Conservation (phyloP, 2,329 filamentous ascomycete genomes). For the Aspergillus sojae region DNA sequence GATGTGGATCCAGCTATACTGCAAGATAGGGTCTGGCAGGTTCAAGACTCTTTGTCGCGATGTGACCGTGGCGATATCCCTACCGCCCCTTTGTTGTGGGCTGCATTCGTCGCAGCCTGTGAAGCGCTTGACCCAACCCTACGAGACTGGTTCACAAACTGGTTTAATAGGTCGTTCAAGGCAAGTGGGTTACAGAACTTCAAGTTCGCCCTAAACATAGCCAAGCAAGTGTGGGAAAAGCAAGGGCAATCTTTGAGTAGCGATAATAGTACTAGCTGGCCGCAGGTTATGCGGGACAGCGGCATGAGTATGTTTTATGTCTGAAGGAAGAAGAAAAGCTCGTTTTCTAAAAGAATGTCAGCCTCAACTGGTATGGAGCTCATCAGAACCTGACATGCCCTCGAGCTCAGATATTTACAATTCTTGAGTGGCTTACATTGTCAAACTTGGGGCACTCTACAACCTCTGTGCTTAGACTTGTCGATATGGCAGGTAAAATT, state of each 20-base stretch:
- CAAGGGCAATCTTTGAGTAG: slow-evolving; percentile 17
- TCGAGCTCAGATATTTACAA: too few species aligned
- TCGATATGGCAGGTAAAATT: too few species aligned
- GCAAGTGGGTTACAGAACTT: slow-evolving; percentile 39
- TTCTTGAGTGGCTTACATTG: not conserved
- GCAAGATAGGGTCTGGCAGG: slow-evolving; percentile 41
- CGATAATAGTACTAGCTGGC: slow-evolving; percentile 4
- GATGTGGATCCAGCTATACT: slow-evolving; percentile 45
- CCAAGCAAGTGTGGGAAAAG: slow-evolving; percentile 35
- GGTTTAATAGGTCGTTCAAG: slow-evolving; percentile 34
- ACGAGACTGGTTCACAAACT: slow-evolving; percentile 37
- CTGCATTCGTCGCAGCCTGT: slow-evolving; percentile 48
- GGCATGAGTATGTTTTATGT: slow-evolving; percentile 10
- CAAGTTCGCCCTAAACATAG: slow-evolving; percentile 25
- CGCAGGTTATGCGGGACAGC: slow-evolving; percentile 6
- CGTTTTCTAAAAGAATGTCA: not conserved
- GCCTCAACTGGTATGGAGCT: not conserved
- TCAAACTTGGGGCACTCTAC: too few species aligned
- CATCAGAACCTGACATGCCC: too few species aligned
- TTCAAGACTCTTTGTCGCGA: slow-evolving; percentile 42
- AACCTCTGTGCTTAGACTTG: too few species aligned
- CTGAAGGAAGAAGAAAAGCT: not conserved
- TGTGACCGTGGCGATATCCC: slow-evolving; percentile 36
- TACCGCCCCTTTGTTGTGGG: slow-evolving; percentile 44
- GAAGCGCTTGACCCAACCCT: slow-evolving; percentile 43